A percentile compares a stretch with the other conserved stretches of the same genome.
These are phyloP conservation scores for Melanomma pulvis-pyrius DNA, from an alignment of 495 filamentous ascomycete species.

Conservation along the genomic window DNA sequence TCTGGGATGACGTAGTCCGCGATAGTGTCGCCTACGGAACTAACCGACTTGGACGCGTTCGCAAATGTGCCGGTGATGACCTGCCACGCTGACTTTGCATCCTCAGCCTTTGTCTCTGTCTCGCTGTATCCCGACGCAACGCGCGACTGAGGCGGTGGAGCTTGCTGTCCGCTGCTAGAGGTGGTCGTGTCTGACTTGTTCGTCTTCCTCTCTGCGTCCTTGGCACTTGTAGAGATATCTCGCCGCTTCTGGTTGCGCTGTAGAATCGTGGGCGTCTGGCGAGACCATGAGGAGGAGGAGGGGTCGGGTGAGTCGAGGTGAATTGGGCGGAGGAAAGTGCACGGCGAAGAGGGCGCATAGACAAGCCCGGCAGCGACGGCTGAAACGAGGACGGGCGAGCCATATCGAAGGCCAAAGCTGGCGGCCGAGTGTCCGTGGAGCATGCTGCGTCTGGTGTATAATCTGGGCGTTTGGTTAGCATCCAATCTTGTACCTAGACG, in stretches of 20 bases:
- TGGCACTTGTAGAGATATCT: background rate
- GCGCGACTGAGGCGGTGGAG: constrained; percentile 32
- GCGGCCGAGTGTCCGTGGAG: background rate
- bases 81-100: constrained; percentile 8
- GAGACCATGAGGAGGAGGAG: constrained; percentile 3
- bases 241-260: background rate
- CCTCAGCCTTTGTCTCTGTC: constrained; percentile 7
- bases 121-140: constrained; percentile 15
- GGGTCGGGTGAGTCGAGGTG: constrained; percentile 9
- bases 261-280: background rate
- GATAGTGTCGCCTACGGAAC: constrained; percentile 63
- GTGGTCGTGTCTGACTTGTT: constrained; percentile 1
- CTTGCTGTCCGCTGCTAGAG: constrained; percentile 20
- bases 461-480: background rate
- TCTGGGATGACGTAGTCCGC: constrained; percentile 73
- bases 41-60: constrained; percentile 28
- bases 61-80: constrained; percentile 15
- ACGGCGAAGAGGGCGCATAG: constrained; percentile 1
- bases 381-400: constrained; percentile 16
- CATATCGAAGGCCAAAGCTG: constrained; percentile 15
- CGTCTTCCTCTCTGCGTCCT: constrained; percentile 20
- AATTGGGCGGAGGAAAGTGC: background rate
- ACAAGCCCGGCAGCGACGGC: constrained; percentile 1
- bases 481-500: background rate
- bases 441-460: background rate